Percentiles rank a stretch among this genome's conserved stretches.
Conservation (phyloP, 1,139 yeast genomes). For the Debaryomycetaceae sp. region DNA sequence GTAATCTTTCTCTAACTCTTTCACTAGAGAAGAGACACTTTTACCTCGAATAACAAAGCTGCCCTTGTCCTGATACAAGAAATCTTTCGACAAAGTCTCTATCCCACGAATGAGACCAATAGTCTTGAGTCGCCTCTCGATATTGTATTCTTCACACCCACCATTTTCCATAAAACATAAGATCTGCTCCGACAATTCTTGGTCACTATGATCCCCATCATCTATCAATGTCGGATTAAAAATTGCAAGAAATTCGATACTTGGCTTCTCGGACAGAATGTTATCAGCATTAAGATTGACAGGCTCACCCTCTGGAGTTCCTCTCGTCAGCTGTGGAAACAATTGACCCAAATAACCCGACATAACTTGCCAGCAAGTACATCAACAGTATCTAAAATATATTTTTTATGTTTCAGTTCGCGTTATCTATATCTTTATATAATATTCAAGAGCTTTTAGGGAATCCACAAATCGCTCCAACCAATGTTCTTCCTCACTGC, state of each 20-base stretch:
- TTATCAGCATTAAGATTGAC: neutral
- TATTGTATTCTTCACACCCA: slow-evolving; percentile 7
- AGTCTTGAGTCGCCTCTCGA: slow-evolving; percentile 18
- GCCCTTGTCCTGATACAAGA: slow-evolving; percentile 8
- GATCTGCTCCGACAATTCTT: slow-evolving; percentile 28
- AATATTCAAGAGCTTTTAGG: slow-evolving; percentile 5
- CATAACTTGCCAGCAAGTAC: slow-evolving; percentile 9
- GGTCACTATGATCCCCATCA: slow-evolving; percentile 22
- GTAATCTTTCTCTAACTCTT: slow-evolving; percentile 24
- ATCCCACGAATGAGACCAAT: slow-evolving; percentile 41
- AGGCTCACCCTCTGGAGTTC: neutral
- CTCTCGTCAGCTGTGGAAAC: slow-evolving; percentile 11
- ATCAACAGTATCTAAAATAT: neutral
- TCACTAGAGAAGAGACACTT: slow-evolving; percentile 24
- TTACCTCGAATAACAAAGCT: slow-evolving; percentile 24
- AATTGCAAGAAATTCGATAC: slow-evolving; percentile 12
- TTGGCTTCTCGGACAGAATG: neutral
- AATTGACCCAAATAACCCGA: slow-evolving; percentile 18
- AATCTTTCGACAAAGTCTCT: slow-evolving; percentile 23
- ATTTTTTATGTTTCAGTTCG: neutral
- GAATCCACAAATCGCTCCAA: slow-evolving; percentile 69
- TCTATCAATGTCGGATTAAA: slow-evolving; percentile 20
- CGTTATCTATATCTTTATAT: neutral
- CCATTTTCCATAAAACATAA: slow-evolving; percentile 22
- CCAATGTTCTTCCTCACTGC: slow-evolving; percentile 85